phyloP scores from a whole-genome alignment of 2,329 filamentous ascomycete species.

The Calonectria leucothoes region DNA sequence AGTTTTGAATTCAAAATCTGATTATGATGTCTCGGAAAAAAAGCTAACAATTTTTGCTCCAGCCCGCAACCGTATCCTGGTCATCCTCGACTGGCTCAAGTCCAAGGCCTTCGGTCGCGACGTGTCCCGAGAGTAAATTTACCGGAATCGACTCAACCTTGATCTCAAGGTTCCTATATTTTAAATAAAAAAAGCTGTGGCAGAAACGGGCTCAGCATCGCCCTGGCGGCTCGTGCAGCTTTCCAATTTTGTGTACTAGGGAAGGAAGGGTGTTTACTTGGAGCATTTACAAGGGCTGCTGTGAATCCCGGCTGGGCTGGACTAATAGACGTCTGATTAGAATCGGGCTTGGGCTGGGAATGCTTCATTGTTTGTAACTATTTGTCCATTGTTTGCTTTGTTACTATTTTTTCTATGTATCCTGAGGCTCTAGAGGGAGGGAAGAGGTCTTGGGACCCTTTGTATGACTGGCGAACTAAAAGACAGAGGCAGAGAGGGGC shows the following conservation, averaged over 20 bases:
- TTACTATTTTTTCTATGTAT: slow-evolving; percentile 36
- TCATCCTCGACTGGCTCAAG: slow-evolving; percentile 96
- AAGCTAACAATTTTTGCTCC: slow-evolving; percentile 35
- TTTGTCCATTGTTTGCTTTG: slow-evolving; percentile 32
- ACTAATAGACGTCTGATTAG: slow-evolving; percentile 45
- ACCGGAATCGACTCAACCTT: slow-evolving; percentile 30
- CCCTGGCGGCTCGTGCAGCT: slow-evolving; percentile 28
- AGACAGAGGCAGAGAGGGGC: not conserved
- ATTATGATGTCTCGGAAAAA: not conserved
- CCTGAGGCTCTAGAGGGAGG: slow-evolving; percentile 32
- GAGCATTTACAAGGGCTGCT: slow-evolving; percentile 41
- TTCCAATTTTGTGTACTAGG: slow-evolving; percentile 39
- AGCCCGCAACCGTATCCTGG: slow-evolving; percentile 95
- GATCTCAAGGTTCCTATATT: slow-evolving; percentile 40
- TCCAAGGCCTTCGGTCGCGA: slow-evolving; percentile 97
- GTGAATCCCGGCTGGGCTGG: slow-evolving; percentile 41
- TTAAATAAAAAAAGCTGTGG: slow-evolving; percentile 34
- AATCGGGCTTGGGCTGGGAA: slow-evolving; percentile 40
- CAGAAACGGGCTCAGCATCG: slow-evolving; percentile 9
- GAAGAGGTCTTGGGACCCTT: slow-evolving; percentile 27
- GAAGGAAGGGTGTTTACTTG: slow-evolving; percentile 43
- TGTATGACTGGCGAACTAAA: slow-evolving; percentile 33
- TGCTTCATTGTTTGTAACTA: slow-evolving; percentile 36
- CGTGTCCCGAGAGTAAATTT: slow-evolving; percentile 80
- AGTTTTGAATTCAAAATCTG: slow-evolving; percentile 56